Base-by-base conservation (phyloP, 2,329 filamentous ascomycete species). In the Aspergillus sojae region DNA sequence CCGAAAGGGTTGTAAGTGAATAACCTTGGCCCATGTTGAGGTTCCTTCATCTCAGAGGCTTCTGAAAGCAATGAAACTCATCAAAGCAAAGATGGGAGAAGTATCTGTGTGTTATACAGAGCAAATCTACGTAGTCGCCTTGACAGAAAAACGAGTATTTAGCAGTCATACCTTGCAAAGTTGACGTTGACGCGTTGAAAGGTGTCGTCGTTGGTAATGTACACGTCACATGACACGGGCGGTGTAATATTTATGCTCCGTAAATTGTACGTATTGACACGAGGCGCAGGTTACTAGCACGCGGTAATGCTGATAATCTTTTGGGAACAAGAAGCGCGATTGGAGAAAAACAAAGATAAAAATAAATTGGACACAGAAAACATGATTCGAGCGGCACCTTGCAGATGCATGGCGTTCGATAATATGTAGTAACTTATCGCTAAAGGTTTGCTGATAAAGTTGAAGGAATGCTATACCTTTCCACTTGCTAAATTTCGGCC, bases 11-110 rank as follows among this genome's bases (percentile, higher is more conserved):
- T 60, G 93, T 92, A 72, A 96, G 88, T 66, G 94, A 97, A 82
- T 97, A 97, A 68, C 93, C 94, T 85, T 99, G 95, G 68, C 95
- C 95, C 95, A 99, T 99, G 75, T 70, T 60, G 66, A 67, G 63
- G 62, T 63, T 50, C 64, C 68, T 67, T 75, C 75, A 77, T 77
- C 68, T 72, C 74, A 70, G 34, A 54, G 28, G 26, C n/a, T 28
- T 54, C 41, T 45, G 30, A 30, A n/a, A 50, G 10, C 16, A 21
- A 41, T n/a, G 14, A 16, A 53, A 16, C 26, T 43, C 36, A 52
- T 43, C 12, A 32, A 10, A n/a, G 16, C 16, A 43, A 48, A 30
- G 32, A 36, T 36, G 6, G 28, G 26, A n/a, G n/a, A 34, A 36
- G 30, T n/a, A 39, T 7, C 46, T 30, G 41, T 21, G 11, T 32